Evolutionary conservation across 2,329 filamentous ascomycete species (phyloP).

Genomic region (Fusarium sp.): DNA sequence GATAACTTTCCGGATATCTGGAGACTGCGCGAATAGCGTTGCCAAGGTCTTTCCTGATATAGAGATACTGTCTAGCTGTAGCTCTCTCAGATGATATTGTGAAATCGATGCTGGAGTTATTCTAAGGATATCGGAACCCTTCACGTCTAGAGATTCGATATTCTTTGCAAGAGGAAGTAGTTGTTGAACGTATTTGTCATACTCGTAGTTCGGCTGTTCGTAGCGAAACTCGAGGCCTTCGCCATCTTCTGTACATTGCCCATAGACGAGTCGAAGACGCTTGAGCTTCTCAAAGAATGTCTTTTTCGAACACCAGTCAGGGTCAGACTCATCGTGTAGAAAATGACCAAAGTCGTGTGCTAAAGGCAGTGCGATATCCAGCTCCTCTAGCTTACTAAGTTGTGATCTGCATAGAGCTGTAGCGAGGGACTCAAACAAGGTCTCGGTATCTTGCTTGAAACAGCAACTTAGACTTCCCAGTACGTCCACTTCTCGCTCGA

Average conservation of each 20-base stretch:
- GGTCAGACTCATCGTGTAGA: neutral
- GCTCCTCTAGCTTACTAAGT: neutral
- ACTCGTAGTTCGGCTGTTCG: neutral
- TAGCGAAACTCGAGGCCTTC: neutral
- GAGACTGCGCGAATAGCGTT: neutral
- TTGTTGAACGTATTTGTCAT: neutral
- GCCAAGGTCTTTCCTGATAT: neutral
- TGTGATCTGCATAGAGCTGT: neutral
- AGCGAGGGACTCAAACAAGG: neutral
- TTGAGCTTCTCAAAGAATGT: neutral
- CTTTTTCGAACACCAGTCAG: neutral
- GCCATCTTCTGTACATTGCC: neutral
- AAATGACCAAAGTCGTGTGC: conserved; percentile 5
- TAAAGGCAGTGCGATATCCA: neutral
- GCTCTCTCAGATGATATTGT: neutral
- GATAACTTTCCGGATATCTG: neutral
- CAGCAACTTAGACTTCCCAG: neutral
- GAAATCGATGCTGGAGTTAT: neutral
- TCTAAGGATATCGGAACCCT: neutral
- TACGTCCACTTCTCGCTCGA: neutral
- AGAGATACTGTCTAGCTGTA: neutral
- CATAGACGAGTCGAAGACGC: neutral
- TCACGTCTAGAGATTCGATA: neutral
- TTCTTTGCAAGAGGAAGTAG: neutral
- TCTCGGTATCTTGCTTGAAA: neutral